Evolutionary conservation across 495 filamentous ascomycete species (phyloP).

Genomic region (Neurospora hispaniola): DNA sequence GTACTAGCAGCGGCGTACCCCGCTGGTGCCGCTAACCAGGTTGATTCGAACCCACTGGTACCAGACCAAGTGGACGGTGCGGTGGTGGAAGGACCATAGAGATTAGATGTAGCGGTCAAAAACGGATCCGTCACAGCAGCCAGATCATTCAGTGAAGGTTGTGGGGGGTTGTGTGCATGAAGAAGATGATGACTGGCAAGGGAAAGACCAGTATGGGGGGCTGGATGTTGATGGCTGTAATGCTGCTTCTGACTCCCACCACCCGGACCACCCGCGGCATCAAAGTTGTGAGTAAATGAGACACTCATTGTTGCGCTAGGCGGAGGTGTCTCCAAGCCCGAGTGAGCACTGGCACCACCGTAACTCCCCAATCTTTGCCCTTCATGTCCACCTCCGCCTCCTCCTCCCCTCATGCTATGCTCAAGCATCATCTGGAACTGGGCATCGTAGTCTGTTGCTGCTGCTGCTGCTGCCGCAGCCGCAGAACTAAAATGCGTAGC

Average conservation of each 20-base stretch:
- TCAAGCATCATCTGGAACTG: neutral
- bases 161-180: neutral
- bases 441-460: neutral
- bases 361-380: neutral
- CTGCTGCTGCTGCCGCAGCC: neutral
- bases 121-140: conserved; percentile 16
- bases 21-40: neutral
- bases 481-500: neutral
- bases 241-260: neutral
- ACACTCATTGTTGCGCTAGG: conserved; percentile 18
- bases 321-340: conserved; percentile 22
- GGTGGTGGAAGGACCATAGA: neutral
- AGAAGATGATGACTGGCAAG: neutral
- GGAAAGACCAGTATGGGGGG: neutral
- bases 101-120: conserved; percentile 2
- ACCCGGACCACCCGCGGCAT: conserved; percentile 1
- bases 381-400: neutral
- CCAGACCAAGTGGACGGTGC: neutral
- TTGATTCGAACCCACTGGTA: neutral
- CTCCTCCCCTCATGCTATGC: neutral
- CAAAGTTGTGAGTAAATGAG: conserved; percentile 17
- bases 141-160: conserved; percentile 1
- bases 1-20: neutral
- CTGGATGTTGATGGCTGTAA: neutral
- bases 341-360: neutral